These are phyloP conservation scores for Alternaria angustiovoidea DNA, from an alignment of 2,329 filamentous ascomycete genomes.

Conservation along the genomic window DNA sequence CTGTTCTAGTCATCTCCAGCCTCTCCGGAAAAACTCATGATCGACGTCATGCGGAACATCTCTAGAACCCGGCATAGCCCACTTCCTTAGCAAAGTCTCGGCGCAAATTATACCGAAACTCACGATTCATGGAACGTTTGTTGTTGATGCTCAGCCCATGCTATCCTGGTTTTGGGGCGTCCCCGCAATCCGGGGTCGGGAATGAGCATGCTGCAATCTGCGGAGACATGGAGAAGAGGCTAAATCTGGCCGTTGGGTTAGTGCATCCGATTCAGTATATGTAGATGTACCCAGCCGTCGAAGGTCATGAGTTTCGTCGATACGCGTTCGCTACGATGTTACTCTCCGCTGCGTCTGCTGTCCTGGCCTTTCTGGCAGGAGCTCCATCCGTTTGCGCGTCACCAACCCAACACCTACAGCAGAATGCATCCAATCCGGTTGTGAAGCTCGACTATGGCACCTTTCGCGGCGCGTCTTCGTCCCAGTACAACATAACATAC, in stretches of 20 bases:
- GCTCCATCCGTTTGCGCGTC: slow-evolving; percentile 18
- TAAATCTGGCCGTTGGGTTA: slow-evolving; percentile 18
- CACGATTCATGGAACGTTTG: neutral
- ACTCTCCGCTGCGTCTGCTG: slow-evolving; percentile 5
- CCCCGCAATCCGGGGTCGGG: slow-evolving; percentile 29
- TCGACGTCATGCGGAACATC: slow-evolving; percentile 1
- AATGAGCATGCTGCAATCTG: slow-evolving; percentile 23
- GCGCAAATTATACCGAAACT: slow-evolving; percentile 21
- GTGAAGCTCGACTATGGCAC: slow-evolving; percentile 49
- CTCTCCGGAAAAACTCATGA: slow-evolving; percentile 20
- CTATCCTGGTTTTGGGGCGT: slow-evolving; percentile 11
- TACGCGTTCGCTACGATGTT: slow-evolving; percentile 20
- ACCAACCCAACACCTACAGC: slow-evolving; percentile 6
- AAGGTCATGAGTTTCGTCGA: neutral
- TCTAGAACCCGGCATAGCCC: neutral
- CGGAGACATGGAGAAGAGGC: slow-evolving; percentile 36
- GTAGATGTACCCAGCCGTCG: neutral
- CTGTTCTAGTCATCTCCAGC: neutral
- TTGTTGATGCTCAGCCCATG: neutral
- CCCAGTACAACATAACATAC: slow-evolving; percentile 65
- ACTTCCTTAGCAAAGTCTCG: neutral
- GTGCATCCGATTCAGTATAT: neutral
- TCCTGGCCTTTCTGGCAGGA: slow-evolving; percentile 17
- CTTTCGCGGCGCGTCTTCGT: slow-evolving; percentile 62
- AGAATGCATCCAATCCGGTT: slow-evolving; percentile 25